phyloP scores from a whole-genome alignment of 495 filamentous ascomycete genomes.

The Tuber borchii region DNA sequence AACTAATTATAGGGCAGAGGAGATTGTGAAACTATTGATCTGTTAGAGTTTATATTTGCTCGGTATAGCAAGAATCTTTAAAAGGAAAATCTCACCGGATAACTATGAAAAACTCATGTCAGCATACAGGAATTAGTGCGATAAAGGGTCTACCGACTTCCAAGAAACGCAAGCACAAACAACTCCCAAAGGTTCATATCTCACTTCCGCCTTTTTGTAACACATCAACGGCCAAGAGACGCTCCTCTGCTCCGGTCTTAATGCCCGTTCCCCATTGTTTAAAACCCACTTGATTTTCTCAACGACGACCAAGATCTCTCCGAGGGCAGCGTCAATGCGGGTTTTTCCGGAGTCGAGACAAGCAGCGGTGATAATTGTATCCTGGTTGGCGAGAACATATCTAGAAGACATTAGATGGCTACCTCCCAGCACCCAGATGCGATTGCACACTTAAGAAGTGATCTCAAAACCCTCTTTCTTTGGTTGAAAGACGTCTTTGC shows the following conservation, averaged over 20 bases:
- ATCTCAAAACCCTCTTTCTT: conserved; percentile 70
- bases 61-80: background rate
- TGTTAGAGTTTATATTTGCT: conserved; percentile 8
- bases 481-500: conserved; percentile 69
- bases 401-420: conserved; percentile 40
- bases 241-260: conserved; percentile 64
- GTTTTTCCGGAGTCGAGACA: conserved; percentile 98
- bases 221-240: conserved; percentile 81
- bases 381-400: conserved; percentile 81
- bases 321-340: conserved; percentile 82
- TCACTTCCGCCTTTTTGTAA: conserved; percentile 88
- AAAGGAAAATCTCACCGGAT: conserved; percentile 41
- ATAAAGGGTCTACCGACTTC: conserved; percentile 57
- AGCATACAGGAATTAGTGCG: background rate
- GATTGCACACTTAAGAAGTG: conserved; percentile 61
- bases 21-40: conserved; percentile 82
- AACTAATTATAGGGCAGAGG: conserved; percentile 80
- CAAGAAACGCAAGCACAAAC: conserved; percentile 89
- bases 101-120: conserved; percentile 33
- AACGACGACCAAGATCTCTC: conserved; percentile 85
- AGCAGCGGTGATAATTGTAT: conserved; percentile 73
- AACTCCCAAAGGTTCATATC: conserved; percentile 87
- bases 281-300: conserved; percentile 96
- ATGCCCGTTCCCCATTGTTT: conserved; percentile 76
- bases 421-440: background rate